Evolutionary conservation across 169 alveolate genomes (phyloP), one percentile per base, ranked within the genome.

Genomic region (Plasmodium inui): DNA sequence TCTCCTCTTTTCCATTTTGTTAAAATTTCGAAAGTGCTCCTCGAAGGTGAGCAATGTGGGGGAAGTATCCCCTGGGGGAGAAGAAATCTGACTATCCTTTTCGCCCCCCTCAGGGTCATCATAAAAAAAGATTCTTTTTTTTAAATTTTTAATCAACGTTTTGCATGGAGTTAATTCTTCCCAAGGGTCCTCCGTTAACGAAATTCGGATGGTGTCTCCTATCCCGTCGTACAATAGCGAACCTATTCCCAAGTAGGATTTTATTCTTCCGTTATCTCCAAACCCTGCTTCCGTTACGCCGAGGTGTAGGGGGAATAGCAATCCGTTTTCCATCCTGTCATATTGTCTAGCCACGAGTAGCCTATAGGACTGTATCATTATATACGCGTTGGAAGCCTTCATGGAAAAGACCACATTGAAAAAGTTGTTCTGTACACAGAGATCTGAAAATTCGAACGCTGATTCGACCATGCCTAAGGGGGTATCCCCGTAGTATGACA

Each of bases 221-320:
- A 97, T 95, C 28, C 98, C 98, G 81, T 97, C 98, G 67, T 96
- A 93, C 46, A 97, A 94, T 92, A 97, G 89, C 3, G 98, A 83
- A 17, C 98, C 98, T 70, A 97, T 97, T 9, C 98, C 98, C 28
- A 96, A 74, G 14, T 96, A 96, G 41, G 97, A 95, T 84, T 97
- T 96, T 14, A 97, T 96, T 30, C 98, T 94, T 39, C 98, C 98
- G 82, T 97, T 98, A 78, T 83, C 90, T 76, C 98, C 98, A 93
- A 96, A 96, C 1, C 98, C 98, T 12, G 98, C 98, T 84, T 97
- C 98, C 19, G 98, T 97, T 0, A 97, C 98, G 7, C 98, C 98
- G 30, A 97, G 95, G 82, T 97, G 98, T 9, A 97, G 74, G 37
- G 98, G 98, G 81, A 95, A 96, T 17, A 86, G 2, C 71, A 86